Evolutionary conservation across 495 filamentous ascomycete species (phyloP).

Genomic region (Neurospora sp.): DNA sequence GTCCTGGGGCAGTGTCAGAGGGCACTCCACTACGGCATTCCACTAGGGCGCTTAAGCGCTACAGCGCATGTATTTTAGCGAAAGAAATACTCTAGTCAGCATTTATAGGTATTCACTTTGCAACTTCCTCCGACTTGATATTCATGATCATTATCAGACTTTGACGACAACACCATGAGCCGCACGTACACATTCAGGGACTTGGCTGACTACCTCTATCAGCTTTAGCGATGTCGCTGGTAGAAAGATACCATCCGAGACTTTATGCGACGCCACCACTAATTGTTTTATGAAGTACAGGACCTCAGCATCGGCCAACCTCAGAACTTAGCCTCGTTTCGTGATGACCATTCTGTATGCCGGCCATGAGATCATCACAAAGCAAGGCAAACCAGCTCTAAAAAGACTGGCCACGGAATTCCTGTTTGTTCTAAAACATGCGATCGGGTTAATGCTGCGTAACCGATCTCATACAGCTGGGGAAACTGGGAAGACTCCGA

Average conservation of each 20-base stretch:
- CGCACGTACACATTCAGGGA: neutral
- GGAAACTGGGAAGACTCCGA: neutral
- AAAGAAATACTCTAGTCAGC: neutral
- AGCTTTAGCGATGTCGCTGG: neutral
- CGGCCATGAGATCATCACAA: neutral
- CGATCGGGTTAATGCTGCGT: neutral
- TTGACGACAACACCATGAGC: neutral
- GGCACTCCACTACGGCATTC: neutral
- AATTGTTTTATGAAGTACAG: neutral
- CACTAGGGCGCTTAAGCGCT: neutral
- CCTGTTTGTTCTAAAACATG: neutral
- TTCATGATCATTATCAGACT: neutral
- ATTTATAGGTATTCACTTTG: neutral
- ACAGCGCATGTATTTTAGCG: neutral
- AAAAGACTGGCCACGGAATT: neutral
- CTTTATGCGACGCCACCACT: neutral
- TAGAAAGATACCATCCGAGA: neutral
- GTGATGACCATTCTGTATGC: neutral
- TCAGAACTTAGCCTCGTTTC: neutral
- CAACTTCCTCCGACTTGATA: neutral
- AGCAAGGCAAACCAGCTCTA: neutral
- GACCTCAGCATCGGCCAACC: neutral
- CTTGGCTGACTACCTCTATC: neutral
- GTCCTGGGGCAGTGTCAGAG: neutral
- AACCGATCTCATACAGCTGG: neutral